Evolutionary conservation across 352 stramenopile species (phyloP).

Genomic region (Globisporangium canariense): DNA sequence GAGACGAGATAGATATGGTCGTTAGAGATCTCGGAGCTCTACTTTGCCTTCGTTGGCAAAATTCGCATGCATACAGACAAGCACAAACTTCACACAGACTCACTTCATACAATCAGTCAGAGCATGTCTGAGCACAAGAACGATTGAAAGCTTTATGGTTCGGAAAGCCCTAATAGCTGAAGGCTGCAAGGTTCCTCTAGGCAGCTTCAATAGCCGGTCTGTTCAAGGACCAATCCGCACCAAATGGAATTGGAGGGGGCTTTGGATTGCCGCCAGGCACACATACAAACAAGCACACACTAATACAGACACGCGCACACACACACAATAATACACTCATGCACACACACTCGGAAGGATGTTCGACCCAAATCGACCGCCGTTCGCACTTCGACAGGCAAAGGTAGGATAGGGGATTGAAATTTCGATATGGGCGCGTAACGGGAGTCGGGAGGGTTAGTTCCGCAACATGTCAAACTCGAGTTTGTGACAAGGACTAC

Average conservation of each 20-base stretch:
- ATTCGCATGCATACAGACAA: conserved; percentile 23
- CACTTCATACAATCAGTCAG: conserved; percentile 16
- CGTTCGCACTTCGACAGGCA: conserved; percentile 37
- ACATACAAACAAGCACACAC: neutral
- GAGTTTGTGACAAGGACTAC: conserved; percentile 83
- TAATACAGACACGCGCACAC: conserved; percentile 6
- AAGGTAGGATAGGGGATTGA: conserved; percentile 54
- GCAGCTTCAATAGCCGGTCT: conserved; percentile 91
- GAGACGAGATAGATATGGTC: conserved; percentile 5
- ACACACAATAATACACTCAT: conserved; percentile 3
- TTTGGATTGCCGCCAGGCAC: conserved; percentile 75
- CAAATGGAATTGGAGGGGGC: conserved; percentile 77
- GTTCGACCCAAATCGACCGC: conserved; percentile 76
- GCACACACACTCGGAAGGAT: conserved; percentile 24
- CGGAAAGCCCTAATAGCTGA: conserved; percentile 84
- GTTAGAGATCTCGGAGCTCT: neutral
- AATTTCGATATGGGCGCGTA: conserved; percentile 71
- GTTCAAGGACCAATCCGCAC: conserved; percentile 88
- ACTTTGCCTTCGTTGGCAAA: neutral
- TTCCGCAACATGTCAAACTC: conserved; percentile 82
- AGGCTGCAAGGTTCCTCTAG: conserved; percentile 83
- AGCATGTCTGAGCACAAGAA: conserved; percentile 89
- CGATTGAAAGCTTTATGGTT: conserved; percentile 75
- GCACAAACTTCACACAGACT: conserved; percentile 14
- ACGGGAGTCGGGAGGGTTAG: conserved; percentile 91